Base-by-base conservation (phyloP, 2,329 filamentous ascomycete genomes). In the Trichoderma sp. region DNA sequence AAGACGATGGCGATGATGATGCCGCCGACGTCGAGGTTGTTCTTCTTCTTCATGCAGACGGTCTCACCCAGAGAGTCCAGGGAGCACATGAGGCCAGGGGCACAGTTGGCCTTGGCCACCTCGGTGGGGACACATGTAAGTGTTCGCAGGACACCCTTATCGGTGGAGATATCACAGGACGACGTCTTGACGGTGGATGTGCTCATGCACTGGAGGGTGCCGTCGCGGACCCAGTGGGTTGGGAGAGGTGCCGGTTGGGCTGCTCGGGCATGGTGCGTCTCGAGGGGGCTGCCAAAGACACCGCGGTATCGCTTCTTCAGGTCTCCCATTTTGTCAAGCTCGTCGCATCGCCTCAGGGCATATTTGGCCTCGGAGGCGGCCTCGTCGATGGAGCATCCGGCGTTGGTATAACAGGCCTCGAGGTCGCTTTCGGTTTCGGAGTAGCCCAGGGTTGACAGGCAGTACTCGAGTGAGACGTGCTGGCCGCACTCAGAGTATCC, bases 1-100 rank as follows among this genome's bases (percentile, higher is more conserved):
- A 90, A 84, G 78, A 85, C 75, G 74, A 86, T 79, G 76, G 83
- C 80, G 73, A 88, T 82, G 77, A 87, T 80, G 76, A 86, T 81
- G 73, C 84, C 86, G 53, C 80, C 81, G 2, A 82, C 76, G 74
- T 82, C 82, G 69, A 88, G 80, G 24, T 11, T 56, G 76, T 84
- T 78, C 7, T 82, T 73, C 58, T 79, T 78, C 74, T 77, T 73
- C 74, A 81, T 81, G 82, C 86, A 88, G n/a, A 82, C 78, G 62
- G 80, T 77, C 39, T 78, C 75, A 76, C 82, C 80, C 67, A 75
- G 65, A 62, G 67, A 64, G 79, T 84, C 81, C 65, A 78, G 76
- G 73, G 76, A 78, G 84, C 87, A 89, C 75, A 84, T 79, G 71
- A 84, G 80, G 43, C 82, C 83, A 5, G 79, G 75, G 9, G 79